Conservation (phyloP, 2,329 filamentous ascomycete species). For the Blumeria graminis region DNA sequence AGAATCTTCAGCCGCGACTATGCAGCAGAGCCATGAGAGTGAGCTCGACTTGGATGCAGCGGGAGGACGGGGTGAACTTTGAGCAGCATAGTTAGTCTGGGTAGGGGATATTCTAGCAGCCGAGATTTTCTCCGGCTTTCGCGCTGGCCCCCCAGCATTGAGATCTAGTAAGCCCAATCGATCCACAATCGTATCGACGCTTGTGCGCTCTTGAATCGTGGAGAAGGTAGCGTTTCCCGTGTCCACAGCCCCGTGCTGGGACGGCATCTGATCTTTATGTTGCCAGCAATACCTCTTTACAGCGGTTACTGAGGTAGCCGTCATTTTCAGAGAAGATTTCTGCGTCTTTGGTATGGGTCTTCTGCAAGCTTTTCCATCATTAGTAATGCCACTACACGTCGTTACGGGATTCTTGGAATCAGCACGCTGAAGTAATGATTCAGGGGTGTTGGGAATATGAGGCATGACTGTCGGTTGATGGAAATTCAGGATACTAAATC, state of each 20-base stretch:
- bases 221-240: conserved; percentile 16
- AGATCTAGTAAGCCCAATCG: conserved; percentile 53
- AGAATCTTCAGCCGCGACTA: conserved; percentile 10
- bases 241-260: conserved; percentile 9
- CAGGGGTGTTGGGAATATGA: conserved; percentile 50
- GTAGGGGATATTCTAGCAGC: neutral
- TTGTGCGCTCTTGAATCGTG: conserved; percentile 40
- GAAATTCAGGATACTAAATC: too few relatives aligned
- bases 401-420: conserved; percentile 67
- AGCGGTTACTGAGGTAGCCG: conserved; percentile 8
- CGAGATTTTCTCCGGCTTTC: conserved; percentile 10
- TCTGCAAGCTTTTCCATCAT: conserved; percentile 61
- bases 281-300: conserved; percentile 56
- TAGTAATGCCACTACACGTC: conserved; percentile 75
- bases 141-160: conserved; percentile 15
- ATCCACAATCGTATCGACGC: conserved; percentile 69
- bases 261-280: conserved; percentile 52
- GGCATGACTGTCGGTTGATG: conserved; percentile 23
- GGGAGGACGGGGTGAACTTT: conserved; percentile 3
- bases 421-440: conserved; percentile 50
- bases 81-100: too few relatives aligned
- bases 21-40: conserved; percentile 12
- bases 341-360: conserved; percentile 28
- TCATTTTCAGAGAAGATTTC: conserved; percentile 9
- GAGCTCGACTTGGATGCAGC: conserved; percentile 7